Conservation (phyloP, 176 grass and related monocot species). For the Ensete ventricosum region DNA sequence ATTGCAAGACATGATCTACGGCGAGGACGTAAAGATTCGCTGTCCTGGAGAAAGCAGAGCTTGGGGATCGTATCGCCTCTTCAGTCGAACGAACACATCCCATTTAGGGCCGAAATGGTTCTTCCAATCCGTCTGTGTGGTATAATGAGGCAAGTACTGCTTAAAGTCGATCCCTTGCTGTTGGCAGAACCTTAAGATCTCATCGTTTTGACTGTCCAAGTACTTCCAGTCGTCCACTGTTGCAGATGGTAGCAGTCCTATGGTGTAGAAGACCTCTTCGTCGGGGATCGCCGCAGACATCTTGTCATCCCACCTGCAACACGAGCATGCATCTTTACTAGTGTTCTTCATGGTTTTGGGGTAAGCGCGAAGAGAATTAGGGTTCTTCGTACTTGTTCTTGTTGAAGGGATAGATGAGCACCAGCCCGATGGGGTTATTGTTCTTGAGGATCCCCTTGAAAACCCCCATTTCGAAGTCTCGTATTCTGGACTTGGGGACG, state of each 20-base stretch:
- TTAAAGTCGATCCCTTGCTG: constrained; percentile 30
- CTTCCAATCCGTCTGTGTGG: constrained; percentile 43
- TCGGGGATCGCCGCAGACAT: constrained; percentile 45
- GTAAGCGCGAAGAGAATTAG: neutral
- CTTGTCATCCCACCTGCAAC: constrained; percentile 37
- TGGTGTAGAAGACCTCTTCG: constrained; percentile 61
- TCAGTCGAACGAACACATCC: constrained; percentile 32
- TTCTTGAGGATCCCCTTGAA: constrained; percentile 32
- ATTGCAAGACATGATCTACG: too few species aligned
- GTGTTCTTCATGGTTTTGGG: neutral
- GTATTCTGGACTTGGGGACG: constrained; percentile 35
- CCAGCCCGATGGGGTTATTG: neutral
- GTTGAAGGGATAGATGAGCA: constrained; percentile 3
- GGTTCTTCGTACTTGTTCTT: constrained; percentile 1
- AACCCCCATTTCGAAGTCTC: constrained; percentile 38
- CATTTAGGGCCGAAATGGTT: constrained; percentile 60
- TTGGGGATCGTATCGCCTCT: constrained; percentile 54
- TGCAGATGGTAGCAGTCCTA: constrained; percentile 41
- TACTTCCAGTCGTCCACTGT: constrained; percentile 14
- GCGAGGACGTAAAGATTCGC: constrained; percentile 38
- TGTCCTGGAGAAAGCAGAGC: constrained; percentile 53
- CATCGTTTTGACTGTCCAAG: constrained; percentile 48
- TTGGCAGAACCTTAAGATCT: constrained; percentile 45
- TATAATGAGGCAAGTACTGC: constrained; percentile 54
- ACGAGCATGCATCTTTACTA: neutral